Evolutionary conservation across 2,329 filamentous ascomycete genomes (phyloP), one percentile per base, ranked within the genome.

Genomic region (Lojkania enalia): DNA sequence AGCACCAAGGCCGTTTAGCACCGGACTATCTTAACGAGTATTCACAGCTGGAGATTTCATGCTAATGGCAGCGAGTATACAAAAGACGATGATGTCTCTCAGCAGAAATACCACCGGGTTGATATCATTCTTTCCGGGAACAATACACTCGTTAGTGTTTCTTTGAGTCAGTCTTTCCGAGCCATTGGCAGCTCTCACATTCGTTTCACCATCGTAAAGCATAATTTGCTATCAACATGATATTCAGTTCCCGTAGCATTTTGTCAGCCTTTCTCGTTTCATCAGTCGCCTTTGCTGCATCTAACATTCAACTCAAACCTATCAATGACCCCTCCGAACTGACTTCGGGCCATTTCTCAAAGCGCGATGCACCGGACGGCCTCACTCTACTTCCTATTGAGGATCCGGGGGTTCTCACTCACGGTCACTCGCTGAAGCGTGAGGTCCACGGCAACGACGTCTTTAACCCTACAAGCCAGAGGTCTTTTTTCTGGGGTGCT

Each of bases 401-500:
- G 13, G 38, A 41, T 21, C 38, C 27, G 6, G 13, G 12, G 4
- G 38, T 41, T 6, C 11, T 41, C 23, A 32, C 27, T 5, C 36
- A 39, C 18, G 36, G 36, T 5, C 36, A 16, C 20, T 39, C 36
- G 5, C 16, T 29, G 13, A 39, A 39, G 21, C 38, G 38, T 20
- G 38, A 31, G 4, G 13, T 6, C 14, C 27, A 9, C 4, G 27
- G 38, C n/a, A 16, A 31, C 27, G 38, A 32, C 5, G 18, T 9
- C n/a, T 41, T 41, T 27, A 18, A 41, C 18, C 38, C 38, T 13
- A 36, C 23, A 32, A 41, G 38, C 38, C 15, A 9, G 4, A 41
- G 32, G 6, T 31, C 25, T n/a, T 41, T 41, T 18, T 41, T 7
- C 35, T 48, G 44, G 44, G 44, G 44, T 12, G 39, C 40, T 16